Conservation (phyloP, 768 basidiomycete species). For the Neoboletus brunneissimus region DNA sequence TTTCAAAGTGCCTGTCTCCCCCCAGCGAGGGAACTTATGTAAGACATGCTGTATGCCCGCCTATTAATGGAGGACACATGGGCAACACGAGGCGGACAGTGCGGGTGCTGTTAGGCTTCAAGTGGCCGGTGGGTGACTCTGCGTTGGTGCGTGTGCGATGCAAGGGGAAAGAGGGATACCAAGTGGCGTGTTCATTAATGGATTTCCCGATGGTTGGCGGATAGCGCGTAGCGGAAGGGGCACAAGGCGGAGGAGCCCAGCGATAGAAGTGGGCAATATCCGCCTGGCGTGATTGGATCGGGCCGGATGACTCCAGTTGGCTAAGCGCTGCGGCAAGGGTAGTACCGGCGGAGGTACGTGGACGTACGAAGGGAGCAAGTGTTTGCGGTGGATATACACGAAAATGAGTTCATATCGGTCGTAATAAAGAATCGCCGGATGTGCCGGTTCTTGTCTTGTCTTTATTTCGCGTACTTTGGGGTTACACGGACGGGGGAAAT, state of each 20-base stretch:
- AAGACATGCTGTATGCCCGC: slow-evolving; percentile 8
- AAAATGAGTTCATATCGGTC: background rate
- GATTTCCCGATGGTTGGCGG: background rate
- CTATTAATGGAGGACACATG: slow-evolving; percentile 10
- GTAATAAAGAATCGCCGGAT: background rate
- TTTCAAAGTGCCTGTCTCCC: slow-evolving; percentile 1
- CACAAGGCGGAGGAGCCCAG: background rate
- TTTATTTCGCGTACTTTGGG: background rate
- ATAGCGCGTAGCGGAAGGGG: background rate
- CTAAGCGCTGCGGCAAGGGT: background rate
- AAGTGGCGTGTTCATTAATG: background rate
- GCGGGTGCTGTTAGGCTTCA: background rate
- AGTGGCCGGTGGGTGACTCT: background rate
- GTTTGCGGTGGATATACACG: background rate
- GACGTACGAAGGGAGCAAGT: background rate
- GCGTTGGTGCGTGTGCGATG: background rate
- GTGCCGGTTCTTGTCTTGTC: background rate
- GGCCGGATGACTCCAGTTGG: background rate
- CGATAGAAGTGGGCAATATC: background rate
- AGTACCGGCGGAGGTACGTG: slow-evolving; percentile 4
- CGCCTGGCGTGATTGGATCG: background rate
- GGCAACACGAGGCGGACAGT: slow-evolving; percentile 21
- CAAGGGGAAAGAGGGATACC: background rate
- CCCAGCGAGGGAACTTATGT: slow-evolving; percentile 13
- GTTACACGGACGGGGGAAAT: background rate